Percentiles rank a stretch among this genome's conserved stretches.
phyloP scores from a whole-genome alignment of 2,329 filamentous ascomycete genomes.

The Tolypocladium cylindrosporum region DNA sequence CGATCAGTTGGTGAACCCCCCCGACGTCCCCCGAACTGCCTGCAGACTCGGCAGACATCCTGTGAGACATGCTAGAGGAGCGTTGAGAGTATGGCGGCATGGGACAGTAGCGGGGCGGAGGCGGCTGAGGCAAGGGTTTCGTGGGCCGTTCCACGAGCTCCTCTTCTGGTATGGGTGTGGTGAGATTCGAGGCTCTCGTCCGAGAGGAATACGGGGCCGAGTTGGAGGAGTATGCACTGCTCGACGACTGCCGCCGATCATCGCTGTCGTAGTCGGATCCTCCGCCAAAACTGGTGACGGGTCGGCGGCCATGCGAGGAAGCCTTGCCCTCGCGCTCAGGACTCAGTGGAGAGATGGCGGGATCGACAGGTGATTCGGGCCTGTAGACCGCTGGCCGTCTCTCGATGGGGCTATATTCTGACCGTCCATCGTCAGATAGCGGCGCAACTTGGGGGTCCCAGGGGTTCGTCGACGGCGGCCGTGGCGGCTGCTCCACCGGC shows the following conservation, averaged over 20 bases:
- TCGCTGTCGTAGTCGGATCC: constrained; percentile 6
- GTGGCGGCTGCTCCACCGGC: constrained; percentile 13
- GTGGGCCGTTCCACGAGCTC: background rate
- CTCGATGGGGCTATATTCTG: constrained; percentile 10
- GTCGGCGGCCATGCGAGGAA: background rate
- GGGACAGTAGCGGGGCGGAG: constrained; percentile 1
- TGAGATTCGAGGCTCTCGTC: constrained; percentile 4
- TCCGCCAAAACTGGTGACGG: constrained; percentile 1
- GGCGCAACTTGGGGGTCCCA: constrained; percentile 26
- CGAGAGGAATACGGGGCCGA: constrained; percentile 3
- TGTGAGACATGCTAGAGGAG: background rate
- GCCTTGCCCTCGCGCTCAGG: background rate
- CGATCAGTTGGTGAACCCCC: constrained; percentile 4
- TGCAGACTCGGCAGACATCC: background rate
- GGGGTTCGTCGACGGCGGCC: constrained; percentile 31
- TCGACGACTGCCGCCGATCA: constrained; percentile 6
- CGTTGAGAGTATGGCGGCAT: background rate
- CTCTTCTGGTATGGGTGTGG: constrained; percentile 9
- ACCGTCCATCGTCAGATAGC: constrained; percentile 9
- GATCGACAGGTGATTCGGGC: constrained; percentile 9
- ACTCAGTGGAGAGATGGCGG: constrained; percentile 5
- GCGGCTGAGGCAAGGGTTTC: constrained; percentile 3
- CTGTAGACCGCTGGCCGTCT: constrained; percentile 7
- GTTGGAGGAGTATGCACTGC: constrained; percentile 8
- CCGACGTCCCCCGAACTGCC: constrained; percentile 2